Evolutionary conservation across 1,139 yeast species (phyloP).

Genomic region (Kluyveromyces marxianus): DNA sequence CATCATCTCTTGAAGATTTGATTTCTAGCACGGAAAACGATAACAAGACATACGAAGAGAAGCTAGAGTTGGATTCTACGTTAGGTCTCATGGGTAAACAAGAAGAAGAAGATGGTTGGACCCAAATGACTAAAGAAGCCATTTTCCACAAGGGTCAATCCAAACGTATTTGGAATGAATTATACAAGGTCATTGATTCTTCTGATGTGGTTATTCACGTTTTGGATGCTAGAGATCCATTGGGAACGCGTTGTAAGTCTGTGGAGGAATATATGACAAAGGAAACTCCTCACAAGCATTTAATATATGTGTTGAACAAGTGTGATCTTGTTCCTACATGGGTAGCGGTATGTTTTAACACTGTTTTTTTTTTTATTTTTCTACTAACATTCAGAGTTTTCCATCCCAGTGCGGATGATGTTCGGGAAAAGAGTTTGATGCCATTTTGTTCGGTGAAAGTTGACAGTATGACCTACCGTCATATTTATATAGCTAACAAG

Average conservation of each 20-base stretch:
- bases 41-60: slow-evolving; percentile 58
- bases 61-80: slow-evolving; percentile 63
- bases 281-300: slow-evolving; percentile 95
- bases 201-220: slow-evolving; percentile 96
- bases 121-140: slow-evolving; percentile 88
- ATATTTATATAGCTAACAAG: not conserved
- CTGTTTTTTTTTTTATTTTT: slow-evolving; percentile 9
- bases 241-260: slow-evolving; percentile 89
- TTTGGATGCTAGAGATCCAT: slow-evolving; percentile 93
- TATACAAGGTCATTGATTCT: slow-evolving; percentile 93
- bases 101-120: slow-evolving; percentile 66
- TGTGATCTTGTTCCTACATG: slow-evolving; percentile 98
- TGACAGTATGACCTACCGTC: not conserved
- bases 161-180: slow-evolving; percentile 96
- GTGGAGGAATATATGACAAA: slow-evolving; percentile 89
- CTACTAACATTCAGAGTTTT: no score
- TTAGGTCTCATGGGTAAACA: slow-evolving; percentile 72
- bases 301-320: slow-evolving; percentile 89
- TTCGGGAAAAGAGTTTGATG: slow-evolving; percentile 10
- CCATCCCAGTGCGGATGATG: not conserved
- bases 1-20: slow-evolving; percentile 73
- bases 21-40: slow-evolving; percentile 57
- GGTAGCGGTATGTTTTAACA: slow-evolving; percentile 85
- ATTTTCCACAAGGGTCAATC: slow-evolving; percentile 96
- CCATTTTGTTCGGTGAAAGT: slow-evolving; percentile 5